These are phyloP conservation scores for Fusarium nematophilum DNA, from an alignment of 2,329 filamentous ascomycete genomes.

Conservation along the genomic window DNA sequence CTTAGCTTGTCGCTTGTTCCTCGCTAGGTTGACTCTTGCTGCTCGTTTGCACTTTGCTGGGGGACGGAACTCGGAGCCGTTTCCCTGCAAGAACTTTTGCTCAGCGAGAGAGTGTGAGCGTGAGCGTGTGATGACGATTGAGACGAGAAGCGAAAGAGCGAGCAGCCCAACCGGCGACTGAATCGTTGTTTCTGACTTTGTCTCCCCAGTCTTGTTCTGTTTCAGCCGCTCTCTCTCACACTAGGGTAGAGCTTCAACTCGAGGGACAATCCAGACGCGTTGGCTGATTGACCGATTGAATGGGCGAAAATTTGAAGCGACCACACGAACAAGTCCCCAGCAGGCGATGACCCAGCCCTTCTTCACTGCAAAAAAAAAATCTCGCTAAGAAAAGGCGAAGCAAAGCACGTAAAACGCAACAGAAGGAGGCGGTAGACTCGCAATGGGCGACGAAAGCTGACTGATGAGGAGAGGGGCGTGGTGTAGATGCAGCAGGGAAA, in stretches of 20 bases:
- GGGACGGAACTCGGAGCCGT: conserved; percentile 24
- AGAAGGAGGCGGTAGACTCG: conserved; percentile 4
- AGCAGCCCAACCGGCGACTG: background rate
- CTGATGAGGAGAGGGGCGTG: conserved; percentile 28
- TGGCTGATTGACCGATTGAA: conserved; percentile 1
- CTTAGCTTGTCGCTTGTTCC: conserved; percentile 24
- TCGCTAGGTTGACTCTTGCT: background rate
- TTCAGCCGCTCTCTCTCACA: conserved; percentile 12
- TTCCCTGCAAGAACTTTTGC: conserved; percentile 20
- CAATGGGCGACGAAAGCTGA: conserved; percentile 28
- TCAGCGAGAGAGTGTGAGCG: conserved; percentile 6
- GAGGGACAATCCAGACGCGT: background rate
- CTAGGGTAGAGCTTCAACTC: conserved; percentile 30
- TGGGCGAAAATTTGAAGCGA: conserved; percentile 1
- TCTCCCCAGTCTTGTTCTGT: conserved; percentile 4
- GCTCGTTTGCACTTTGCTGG: conserved; percentile 20
- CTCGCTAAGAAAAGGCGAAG: background rate
- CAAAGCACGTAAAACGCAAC: conserved; percentile 1
- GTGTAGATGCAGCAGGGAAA: conserved; percentile 37
- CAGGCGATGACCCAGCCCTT: background rate
- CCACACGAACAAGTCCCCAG: background rate
- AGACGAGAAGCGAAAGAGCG: conserved; percentile 18
- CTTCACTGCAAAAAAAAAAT: background rate
- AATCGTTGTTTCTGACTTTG: conserved; percentile 1
- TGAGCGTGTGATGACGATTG: conserved; percentile 4